Evolutionary conservation across 2,329 filamentous ascomycete genomes (phyloP), one percentile per base, ranked within the genome.

Genomic region (Colletotrichum orchidophilum): DNA sequence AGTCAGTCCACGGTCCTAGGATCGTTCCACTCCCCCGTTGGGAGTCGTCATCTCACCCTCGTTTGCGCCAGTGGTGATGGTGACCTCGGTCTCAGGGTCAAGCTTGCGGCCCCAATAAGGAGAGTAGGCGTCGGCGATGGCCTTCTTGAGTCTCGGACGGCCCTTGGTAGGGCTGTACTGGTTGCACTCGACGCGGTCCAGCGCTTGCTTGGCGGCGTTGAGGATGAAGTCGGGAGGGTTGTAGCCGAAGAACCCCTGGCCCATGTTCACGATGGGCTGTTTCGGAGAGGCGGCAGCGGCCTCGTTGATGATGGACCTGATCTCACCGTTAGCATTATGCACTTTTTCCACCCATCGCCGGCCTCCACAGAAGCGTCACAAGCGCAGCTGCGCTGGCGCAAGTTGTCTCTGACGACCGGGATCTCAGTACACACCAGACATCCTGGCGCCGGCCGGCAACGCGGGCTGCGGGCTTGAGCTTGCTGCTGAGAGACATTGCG

Each of bases 121-220:
- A 15, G 94, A 93, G 84, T 99, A 99, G 26, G 96, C 93, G 77
- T 97, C 91, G 2, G 96, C 94, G 77, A 99, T 92, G 62, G 96
- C 96, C 85, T 98, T 94, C 87, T 92, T 96, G 78, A 99, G 87
- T 66, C 96, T 90, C 52, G 96, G 96, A 7, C 96, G 91, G 72
- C 96, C 96, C 87, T 95, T 96, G 24, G 96, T 98, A 2, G 95
- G 96, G 26, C 95, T 96, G 87, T 99, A 99, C 86, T 99, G 96
- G 82, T 99, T 99, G 88, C 96, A 98, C 75, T 98, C 96, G 26
- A 99, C 96, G 62, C 91, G 89, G 78, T 97, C 92, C 62, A 99
- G 88, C 49, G 96, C 95, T 49, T 92, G 86, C 83, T 97, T 98
- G 62, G 96, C 96, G 52, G 96, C 96, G 76, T 97, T 89, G 74